These are phyloP conservation scores for Kockovaella imperatae DNA, from an alignment of 768 basidiomycete genomes.

Conservation along the genomic window DNA sequence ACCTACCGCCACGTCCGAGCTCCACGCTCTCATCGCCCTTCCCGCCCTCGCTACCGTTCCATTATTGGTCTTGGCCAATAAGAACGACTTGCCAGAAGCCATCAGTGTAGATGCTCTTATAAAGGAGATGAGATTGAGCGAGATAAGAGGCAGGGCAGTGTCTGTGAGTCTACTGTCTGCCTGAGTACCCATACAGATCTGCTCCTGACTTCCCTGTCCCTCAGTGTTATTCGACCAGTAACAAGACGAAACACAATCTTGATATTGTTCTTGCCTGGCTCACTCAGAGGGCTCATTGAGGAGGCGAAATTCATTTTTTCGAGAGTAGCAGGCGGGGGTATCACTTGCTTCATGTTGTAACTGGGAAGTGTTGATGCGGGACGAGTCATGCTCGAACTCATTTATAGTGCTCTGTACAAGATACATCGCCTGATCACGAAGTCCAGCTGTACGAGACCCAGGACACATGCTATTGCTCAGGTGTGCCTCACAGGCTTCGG, in stretches of 20 bases:
- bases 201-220: too few species aligned
- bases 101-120: constrained; percentile 77
- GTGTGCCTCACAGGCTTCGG: too few species aligned
- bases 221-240: constrained; percentile 66
- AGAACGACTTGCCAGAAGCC: constrained; percentile 75
- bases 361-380: too few species aligned
- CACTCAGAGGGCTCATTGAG: constrained; percentile 56
- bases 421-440: too few species aligned
- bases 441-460: too few species aligned
- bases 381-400: too few species aligned
- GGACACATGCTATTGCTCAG: too few species aligned
- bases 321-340: too few species aligned
- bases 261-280: constrained; percentile 88
- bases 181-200: background rate
- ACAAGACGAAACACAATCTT: constrained; percentile 91
- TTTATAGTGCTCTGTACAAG: too few species aligned
- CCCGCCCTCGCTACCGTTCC: constrained; percentile 30
- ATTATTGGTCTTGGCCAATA: constrained; percentile 62
- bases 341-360: too few species aligned
- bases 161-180: constrained; percentile 33
- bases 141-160: constrained; percentile 34
- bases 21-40: constrained; percentile 34
- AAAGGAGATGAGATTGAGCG: constrained; percentile 54
- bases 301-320: too few species aligned
- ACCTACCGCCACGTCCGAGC: constrained; percentile 34